A percentile compares a stretch with the other conserved stretches of the same genome.
phyloP scores from a whole-genome alignment of 306 rosid species.

The Malus sieversii region DNA sequence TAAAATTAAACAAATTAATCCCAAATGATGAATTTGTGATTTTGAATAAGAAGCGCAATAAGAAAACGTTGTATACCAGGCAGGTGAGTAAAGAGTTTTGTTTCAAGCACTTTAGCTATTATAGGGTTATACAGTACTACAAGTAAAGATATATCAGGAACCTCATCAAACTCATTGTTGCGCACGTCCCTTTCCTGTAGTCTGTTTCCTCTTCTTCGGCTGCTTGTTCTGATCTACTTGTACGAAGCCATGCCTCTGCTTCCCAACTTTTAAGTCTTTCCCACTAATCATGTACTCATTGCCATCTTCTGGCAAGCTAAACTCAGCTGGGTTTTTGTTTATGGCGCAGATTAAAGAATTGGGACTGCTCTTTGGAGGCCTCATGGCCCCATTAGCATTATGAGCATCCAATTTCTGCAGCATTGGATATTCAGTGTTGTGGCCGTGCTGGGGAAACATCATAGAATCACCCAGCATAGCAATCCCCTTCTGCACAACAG shows the following conservation, averaged over 20 bases:
- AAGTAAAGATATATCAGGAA: constrained; percentile 13
- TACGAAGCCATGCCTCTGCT: constrained; percentile 24
- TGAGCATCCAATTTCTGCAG: constrained; percentile 24
- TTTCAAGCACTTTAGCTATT: not conserved
- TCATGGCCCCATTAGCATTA: constrained; percentile 31
- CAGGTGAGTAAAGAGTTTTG: not conserved
- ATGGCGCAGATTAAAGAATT: constrained; percentile 39
- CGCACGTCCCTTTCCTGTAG: constrained; percentile 32
- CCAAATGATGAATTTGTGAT: constrained; percentile 4
- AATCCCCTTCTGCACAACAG: constrained; percentile 21
- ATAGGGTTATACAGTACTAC: not conserved
- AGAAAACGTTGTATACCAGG: not conserved
- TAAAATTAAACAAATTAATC: constrained; percentile 7
- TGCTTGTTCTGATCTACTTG: constrained; percentile 38
- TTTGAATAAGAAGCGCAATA: not conserved
- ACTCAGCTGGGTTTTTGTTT: constrained; percentile 94
- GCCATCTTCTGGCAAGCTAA: constrained; percentile 52
- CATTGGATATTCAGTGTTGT: constrained; percentile 28
- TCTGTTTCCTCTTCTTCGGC: constrained; percentile 43
- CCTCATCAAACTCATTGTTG: constrained; percentile 25
- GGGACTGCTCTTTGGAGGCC: constrained; percentile 29
- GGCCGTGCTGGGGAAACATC: constrained; percentile 24
- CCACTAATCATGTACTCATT: constrained; percentile 81
- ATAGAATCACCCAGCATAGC: constrained; percentile 18
- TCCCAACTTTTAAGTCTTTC: constrained; percentile 61